Base-by-base conservation (phyloP, 768 basidiomycete species). In the Kwoniella sp. region DNA sequence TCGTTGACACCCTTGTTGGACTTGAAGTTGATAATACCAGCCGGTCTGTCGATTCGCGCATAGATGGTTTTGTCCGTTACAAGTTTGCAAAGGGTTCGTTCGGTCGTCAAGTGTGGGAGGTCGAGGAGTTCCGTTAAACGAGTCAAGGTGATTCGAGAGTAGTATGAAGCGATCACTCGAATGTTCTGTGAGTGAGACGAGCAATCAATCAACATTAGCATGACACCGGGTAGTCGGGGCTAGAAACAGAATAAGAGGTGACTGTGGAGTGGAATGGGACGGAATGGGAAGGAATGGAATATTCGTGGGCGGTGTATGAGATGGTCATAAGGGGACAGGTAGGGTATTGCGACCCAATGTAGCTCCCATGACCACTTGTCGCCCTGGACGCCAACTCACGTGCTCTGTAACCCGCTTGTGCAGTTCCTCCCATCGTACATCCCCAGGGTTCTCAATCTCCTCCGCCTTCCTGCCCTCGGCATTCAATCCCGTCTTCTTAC, bases 381-480 rank as follows among this genome's bases (percentile, higher is more conserved):
- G n/a, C n/a, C n/a, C n/a, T n/a, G n/a, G 37, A 36, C 27, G 25
- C 27, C 40, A 24, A 84, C 89, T 61, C 80, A 95, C 95, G 80
- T 99, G 95, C 81, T 99, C 95, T 62, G 97, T 91, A 36, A 98
- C 91, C 22, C 96, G 88, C 29, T 88, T 91, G 75, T 98, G 95
- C 26, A 99, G 84, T 73, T 95, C 92, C 74, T 96, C 90, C 92
- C 93, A 98, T 64, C 90, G 85, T 71, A 90, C 88, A 26, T 82
- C 81, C 12, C 83, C 83, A 0, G 74, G 72, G 49, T 69, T 67
- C 29, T 72, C 75, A 12, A 68, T 69, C 48, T 79, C 73, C 30
- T 74, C 76, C 30, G 71, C 65, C 48, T 79, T 73, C 55, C 78
- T 73, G 1, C 61, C 72, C 52, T 69, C 69, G 8, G 70, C 68